Percentiles rank a stretch among this genome's conserved stretches.
Evolutionary conservation across 73 alveolate species (phyloP).

Genomic region (Tetrahymena borealis): DNA sequence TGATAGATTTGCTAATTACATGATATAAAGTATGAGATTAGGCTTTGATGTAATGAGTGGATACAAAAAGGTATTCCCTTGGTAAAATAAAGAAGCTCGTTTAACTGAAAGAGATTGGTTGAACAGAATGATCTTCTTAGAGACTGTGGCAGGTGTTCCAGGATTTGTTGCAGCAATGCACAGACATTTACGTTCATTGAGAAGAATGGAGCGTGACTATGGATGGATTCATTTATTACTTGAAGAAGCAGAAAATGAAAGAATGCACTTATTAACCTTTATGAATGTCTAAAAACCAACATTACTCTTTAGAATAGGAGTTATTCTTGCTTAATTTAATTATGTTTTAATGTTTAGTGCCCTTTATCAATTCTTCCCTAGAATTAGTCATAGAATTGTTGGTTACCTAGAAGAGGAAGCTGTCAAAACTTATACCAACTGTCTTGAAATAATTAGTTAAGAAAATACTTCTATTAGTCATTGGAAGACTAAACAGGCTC

Average conservation of each 20-base stretch:
- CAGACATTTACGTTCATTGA: conserved; percentile 46
- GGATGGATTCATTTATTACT: conserved; percentile 59
- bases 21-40: conserved; percentile 4
- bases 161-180: conserved; percentile 79
- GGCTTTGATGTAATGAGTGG: conserved; percentile 46
- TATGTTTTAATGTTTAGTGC: conserved; percentile 38
- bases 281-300: conserved; percentile 54
- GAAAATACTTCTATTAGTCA: conserved; percentile 5
- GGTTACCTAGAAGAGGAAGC: conserved; percentile 80
- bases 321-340: conserved; percentile 56
- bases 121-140: conserved; percentile 49
- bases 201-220: conserved; percentile 39
- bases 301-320: conserved; percentile 46
- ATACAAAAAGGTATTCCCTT: conserved; percentile 20
- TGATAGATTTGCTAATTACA: conserved; percentile 6
- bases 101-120: conserved; percentile 29
- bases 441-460: conserved; percentile 42
- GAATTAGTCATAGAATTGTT: conserved; percentile 64
- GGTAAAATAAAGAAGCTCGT: neutral
- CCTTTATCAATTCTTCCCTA: conserved; percentile 50
- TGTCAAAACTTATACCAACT: conserved; percentile 55
- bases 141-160: conserved; percentile 81
- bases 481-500: conserved; percentile 44
- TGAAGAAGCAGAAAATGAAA: conserved; percentile 71
- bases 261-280: conserved; percentile 68